Percentiles rank a stretch among this genome's conserved stretches.
Evolutionary conservation across 148 eudicot species (phyloP).

Genomic region (Rhododendron williamsianum): DNA sequence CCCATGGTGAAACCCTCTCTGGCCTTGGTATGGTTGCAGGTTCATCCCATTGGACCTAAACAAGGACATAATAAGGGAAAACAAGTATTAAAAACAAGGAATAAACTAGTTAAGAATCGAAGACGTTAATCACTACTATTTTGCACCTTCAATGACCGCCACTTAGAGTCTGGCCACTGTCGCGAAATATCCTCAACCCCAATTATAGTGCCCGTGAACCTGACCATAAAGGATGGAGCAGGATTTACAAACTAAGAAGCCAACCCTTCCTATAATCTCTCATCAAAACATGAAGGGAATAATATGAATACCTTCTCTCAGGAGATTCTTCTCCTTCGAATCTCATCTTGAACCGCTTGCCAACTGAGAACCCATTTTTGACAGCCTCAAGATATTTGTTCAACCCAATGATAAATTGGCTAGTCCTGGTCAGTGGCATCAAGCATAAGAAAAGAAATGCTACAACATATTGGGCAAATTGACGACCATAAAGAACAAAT

Average conservation of each 20-base stretch:
- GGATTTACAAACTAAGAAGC: background rate
- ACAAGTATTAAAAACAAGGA: constrained; percentile 15
- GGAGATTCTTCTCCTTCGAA: constrained; percentile 90
- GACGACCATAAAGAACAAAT: background rate
- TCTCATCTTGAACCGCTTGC: constrained; percentile 78
- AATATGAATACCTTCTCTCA: constrained; percentile 59
- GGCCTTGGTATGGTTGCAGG: constrained; percentile 59
- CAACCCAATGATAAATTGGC: constrained; percentile 68
- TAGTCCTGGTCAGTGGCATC: constrained; percentile 44
- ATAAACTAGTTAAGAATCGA: background rate
- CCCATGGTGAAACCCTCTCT: constrained; percentile 90
- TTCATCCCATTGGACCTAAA: constrained; percentile 94
- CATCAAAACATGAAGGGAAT: background rate
- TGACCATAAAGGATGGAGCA: constrained; percentile 12
- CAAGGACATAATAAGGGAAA: background rate
- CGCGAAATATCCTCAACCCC: constrained; percentile 58
- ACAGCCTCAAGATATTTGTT: constrained; percentile 71
- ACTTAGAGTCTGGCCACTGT: constrained; percentile 67
- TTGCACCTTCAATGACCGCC: constrained; percentile 85
- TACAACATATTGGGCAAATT: background rate
- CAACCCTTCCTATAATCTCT: background rate
- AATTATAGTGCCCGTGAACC: constrained; percentile 78
- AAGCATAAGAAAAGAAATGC: background rate
- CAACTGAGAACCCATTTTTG: constrained; percentile 49
- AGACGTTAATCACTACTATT: background rate